Percentiles rank a stretch among this genome's conserved stretches.
Evolutionary conservation across 2,329 filamentous ascomycete genomes (phyloP).

Genomic region (Ophiostoma piceae): DNA sequence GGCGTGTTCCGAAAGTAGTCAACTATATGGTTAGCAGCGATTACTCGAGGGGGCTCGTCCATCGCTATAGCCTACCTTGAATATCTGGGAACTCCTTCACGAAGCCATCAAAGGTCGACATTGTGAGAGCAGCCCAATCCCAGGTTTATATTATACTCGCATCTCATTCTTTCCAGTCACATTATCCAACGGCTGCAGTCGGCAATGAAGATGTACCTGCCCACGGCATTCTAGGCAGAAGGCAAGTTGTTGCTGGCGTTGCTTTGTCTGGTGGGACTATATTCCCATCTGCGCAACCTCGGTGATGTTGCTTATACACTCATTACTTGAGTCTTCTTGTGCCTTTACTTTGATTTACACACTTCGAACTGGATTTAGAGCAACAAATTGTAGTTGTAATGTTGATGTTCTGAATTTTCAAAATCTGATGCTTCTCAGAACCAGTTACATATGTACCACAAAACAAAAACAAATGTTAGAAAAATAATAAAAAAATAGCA

Average conservation of each 20-base stretch:
- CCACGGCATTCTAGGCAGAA: background rate
- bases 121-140: background rate
- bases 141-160: background rate
- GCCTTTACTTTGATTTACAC: too few relatives aligned
- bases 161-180: background rate
- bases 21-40: slow-evolving; percentile 44
- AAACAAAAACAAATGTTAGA: too few relatives aligned
- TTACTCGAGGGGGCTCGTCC: background rate
- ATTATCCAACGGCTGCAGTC: background rate
- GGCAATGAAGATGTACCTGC: background rate
- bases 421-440: too few relatives aligned
- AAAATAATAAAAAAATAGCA: too few relatives aligned
- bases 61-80: slow-evolving; percentile 25
- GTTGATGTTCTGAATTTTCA: too few relatives aligned
- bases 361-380: too few relatives aligned
- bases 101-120: slow-evolving; percentile 25
- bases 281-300: background rate
- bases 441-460: too few relatives aligned
- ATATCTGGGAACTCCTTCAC: slow-evolving; percentile 22
- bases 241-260: background rate
- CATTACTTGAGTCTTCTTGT: too few relatives aligned
- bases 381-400: too few relatives aligned
- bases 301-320: too few relatives aligned
- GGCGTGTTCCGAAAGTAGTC: slow-evolving; percentile 67
- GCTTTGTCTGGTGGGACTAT: background rate